phyloP scores from a whole-genome alignment of 768 basidiomycete genomes.

The Podaxis rugospora region DNA sequence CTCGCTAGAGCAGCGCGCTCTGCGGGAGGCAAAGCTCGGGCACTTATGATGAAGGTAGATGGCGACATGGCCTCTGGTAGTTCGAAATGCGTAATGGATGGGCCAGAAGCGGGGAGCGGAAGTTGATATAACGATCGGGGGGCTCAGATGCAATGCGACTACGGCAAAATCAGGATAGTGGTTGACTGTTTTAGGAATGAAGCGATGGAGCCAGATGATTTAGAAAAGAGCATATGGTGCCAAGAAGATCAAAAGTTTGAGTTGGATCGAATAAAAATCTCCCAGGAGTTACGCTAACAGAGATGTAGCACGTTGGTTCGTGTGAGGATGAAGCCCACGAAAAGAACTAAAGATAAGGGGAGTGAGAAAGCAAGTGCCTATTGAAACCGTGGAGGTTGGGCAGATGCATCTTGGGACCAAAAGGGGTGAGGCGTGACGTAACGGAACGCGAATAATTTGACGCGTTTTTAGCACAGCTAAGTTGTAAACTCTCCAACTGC shows the following conservation, averaged over 20 bases:
- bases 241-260: background rate
- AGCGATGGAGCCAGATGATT: background rate
- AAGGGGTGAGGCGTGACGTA: background rate
- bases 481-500: background rate
- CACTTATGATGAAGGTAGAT: slow-evolving; percentile 3
- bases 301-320: background rate
- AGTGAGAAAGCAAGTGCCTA: slow-evolving; percentile 3
- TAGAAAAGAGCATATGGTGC: background rate
- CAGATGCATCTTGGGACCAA: background rate
- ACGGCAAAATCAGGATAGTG: background rate
- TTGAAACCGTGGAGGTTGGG: background rate
- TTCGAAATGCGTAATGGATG: background rate
- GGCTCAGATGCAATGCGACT: background rate
- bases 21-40: slow-evolving; percentile 18
- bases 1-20: slow-evolving; percentile 46
- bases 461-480: background rate
- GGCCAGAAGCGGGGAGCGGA: background rate
- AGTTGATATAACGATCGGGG: background rate
- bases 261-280: background rate
- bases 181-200: background rate
- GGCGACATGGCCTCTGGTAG: background rate
- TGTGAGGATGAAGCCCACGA: slow-evolving; percentile 3
- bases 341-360: background rate
- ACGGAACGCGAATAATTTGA: background rate
- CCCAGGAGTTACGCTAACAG: background rate